A percentile compares a stretch with the other conserved stretches of the same genome.
phyloP scores from a whole-genome alignment of 345 rosid species.

The Triadica sebifera region DNA sequence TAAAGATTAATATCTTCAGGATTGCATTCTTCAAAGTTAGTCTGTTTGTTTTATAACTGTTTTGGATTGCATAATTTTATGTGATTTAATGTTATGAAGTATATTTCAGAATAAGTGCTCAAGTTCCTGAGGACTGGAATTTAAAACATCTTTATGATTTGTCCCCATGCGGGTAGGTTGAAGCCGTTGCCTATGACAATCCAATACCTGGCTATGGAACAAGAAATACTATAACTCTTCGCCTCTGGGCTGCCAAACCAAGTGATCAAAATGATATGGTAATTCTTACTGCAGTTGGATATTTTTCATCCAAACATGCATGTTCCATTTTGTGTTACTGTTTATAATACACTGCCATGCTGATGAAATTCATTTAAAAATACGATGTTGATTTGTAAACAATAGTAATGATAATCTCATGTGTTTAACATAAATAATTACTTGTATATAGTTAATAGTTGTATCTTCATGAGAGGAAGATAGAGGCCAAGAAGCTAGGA shows the following conservation, averaged over 20 bases:
- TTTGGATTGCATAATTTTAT: neutral
- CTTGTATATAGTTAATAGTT: neutral
- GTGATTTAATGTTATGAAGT: neutral
- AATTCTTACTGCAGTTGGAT: constrained; percentile 14
- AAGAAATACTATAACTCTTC: constrained; percentile 46
- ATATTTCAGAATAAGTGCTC: neutral
- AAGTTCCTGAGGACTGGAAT: neutral
- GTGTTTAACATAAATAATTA: neutral
- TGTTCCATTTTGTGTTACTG: neutral
- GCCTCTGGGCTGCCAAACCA: constrained; percentile 55
- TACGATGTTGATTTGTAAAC: neutral
- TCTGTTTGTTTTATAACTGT: neutral
- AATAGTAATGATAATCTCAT: neutral
- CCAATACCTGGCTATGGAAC: constrained; percentile 58
- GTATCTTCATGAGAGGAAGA: neutral
- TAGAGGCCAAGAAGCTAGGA: neutral
- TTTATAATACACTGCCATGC: neutral
- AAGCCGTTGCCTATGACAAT: constrained; percentile 54
- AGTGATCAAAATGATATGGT: constrained; percentile 45
- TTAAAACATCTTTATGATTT: constrained; percentile 5
- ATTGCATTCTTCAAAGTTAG: neutral
- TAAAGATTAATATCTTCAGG: constrained; percentile 16
- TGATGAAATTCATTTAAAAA: neutral
- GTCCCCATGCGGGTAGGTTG: constrained; percentile 34
- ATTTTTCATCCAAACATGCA: neutral